phyloP scores from a whole-genome alignment of 495 filamentous ascomycete species.

The Hyaloscypha bicolor region DNA sequence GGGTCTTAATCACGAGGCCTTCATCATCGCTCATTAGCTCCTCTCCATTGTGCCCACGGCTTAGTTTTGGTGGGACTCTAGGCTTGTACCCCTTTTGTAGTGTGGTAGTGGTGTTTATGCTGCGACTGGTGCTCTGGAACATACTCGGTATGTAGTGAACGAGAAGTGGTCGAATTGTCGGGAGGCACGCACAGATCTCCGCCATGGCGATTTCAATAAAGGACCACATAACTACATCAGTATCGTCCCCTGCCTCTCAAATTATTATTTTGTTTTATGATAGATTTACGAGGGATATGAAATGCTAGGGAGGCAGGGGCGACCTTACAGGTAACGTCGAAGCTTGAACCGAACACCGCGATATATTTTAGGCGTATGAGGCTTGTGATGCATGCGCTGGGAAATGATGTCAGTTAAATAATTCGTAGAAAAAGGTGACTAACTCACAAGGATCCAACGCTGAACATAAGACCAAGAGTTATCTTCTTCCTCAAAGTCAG shows the following conservation, averaged over 20 bases:
- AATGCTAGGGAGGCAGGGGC: not conserved
- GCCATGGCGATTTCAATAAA: not conserved
- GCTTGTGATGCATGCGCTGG: constrained; percentile 33
- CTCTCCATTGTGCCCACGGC: too few relatives aligned
- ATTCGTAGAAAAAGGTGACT: not conserved
- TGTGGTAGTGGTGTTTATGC: too few relatives aligned
- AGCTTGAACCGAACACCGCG: not conserved
- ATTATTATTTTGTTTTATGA: not conserved
- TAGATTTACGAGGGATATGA: too few relatives aligned
- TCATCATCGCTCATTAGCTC: too few relatives aligned
- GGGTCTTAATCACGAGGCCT: too few relatives aligned
- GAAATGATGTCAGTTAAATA: constrained; percentile 1
- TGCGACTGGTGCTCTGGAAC: not conserved
- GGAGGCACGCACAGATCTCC: not conserved
- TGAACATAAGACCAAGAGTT: constrained; percentile 9
- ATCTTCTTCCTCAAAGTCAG: constrained; percentile 41
- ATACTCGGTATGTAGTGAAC: not conserved
- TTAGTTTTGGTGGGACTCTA: too few relatives aligned
- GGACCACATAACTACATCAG: not conserved
- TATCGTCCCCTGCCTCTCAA: not conserved
- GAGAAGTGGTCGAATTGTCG: not conserved
- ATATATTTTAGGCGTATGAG: not conserved
- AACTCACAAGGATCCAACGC: constrained; percentile 3
- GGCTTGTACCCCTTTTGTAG: too few relatives aligned
- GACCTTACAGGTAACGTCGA: not conserved